phyloP scores from a whole-genome alignment of 2,329 filamentous ascomycete genomes.

The Aspergillus sp. region DNA sequence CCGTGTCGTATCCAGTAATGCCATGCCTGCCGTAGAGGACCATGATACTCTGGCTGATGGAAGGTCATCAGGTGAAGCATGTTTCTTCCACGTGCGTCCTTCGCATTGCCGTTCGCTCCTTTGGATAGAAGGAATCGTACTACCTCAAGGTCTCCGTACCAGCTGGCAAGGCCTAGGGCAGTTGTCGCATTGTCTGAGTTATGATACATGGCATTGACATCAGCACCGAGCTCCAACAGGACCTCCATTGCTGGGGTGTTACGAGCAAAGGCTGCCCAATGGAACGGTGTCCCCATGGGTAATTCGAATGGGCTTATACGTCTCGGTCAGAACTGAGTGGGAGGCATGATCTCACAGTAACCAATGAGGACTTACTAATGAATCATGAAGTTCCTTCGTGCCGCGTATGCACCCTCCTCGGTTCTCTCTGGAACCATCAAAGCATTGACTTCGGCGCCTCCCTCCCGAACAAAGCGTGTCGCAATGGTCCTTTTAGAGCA shows the following conservation, averaged over 20 bases:
- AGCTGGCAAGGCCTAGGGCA: constrained; percentile 25
- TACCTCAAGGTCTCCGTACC: constrained; percentile 24
- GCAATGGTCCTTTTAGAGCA: constrained; percentile 18
- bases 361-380: constrained; percentile 26
- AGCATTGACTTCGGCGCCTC: constrained; percentile 26
- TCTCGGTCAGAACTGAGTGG: no score
- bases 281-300: constrained; percentile 28
- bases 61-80: constrained; percentile 26
- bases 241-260: constrained; percentile 22
- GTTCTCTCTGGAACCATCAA: constrained; percentile 20
- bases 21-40: constrained; percentile 28
- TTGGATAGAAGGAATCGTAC: constrained; percentile 21
- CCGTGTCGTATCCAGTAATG: constrained; percentile 35
- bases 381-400: constrained; percentile 23
- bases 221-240: constrained; percentile 26
- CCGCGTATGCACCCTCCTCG: constrained; percentile 21
- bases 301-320: constrained; percentile 29
- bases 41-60: constrained; percentile 27
- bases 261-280: constrained; percentile 30
- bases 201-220: constrained; percentile 27
- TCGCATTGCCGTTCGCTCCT: constrained; percentile 24
- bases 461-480: constrained; percentile 18
- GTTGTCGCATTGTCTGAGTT: constrained; percentile 24
- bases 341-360: no score
- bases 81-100: constrained; percentile 26